Evolutionary conservation across 2,329 filamentous ascomycete genomes (phyloP).

Genomic region (Raffaelea deltoideospora): DNA sequence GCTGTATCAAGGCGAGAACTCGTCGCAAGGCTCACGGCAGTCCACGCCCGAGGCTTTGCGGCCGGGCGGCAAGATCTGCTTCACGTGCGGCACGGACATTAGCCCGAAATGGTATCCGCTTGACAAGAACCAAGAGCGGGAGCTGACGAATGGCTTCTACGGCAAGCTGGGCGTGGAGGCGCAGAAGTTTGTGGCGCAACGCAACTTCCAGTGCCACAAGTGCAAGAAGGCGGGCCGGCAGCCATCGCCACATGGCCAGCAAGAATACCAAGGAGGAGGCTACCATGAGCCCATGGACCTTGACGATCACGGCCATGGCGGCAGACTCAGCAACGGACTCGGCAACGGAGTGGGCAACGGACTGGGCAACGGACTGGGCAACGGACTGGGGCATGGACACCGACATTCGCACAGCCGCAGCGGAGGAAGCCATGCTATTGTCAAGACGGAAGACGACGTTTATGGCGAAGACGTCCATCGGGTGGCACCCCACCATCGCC

Average conservation of each 20-base stretch:
- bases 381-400: too few relatives aligned
- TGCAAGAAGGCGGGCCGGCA: slow-evolving; percentile 43
- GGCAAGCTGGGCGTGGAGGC: slow-evolving; percentile 38
- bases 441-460: slow-evolving; percentile 10
- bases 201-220: slow-evolving; percentile 60
- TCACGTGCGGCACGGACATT: slow-evolving; percentile 52
- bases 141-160: slow-evolving; percentile 34
- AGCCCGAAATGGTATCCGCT: slow-evolving; percentile 62
- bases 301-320: background rate
- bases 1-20: background rate
- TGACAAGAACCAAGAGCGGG: slow-evolving; percentile 34
- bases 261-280: too few relatives aligned
- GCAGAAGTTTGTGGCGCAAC: slow-evolving; percentile 42
- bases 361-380: too few relatives aligned
- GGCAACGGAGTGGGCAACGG: too few relatives aligned
- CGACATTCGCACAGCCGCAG: too few relatives aligned
- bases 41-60: slow-evolving; percentile 16
- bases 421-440: background rate
- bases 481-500: slow-evolving; percentile 3
- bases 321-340: background rate
- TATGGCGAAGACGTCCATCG: slow-evolving; percentile 4
- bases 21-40: too few relatives aligned
- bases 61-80: slow-evolving; percentile 39
- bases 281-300: too few relatives aligned
- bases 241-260: slow-evolving; percentile 17